Evolutionary conservation across 768 basidiomycete genomes (phyloP), one percentile per base, ranked within the genome.

Genomic region (Trametes sanguinea): DNA sequence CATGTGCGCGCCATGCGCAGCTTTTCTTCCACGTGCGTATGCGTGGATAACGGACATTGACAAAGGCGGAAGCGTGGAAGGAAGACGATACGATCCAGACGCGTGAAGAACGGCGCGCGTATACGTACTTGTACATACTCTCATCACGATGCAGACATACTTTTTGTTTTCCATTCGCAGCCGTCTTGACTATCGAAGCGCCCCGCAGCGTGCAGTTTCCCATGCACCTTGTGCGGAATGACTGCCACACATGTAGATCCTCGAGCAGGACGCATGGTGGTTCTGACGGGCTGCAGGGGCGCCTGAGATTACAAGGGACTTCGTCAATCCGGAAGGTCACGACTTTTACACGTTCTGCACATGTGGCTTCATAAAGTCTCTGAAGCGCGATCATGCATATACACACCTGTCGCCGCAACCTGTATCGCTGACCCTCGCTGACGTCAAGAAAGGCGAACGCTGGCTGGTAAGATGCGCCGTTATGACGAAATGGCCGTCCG

Each of bases 71-170:
- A 43, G 30, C 50, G 50, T 44, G 57, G 17, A 52, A 17, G 42
- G 48, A 45, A 45, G 42, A 33, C 57, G 27, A 22, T n/a, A 51
- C 50, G 51, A 40, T 16, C 11, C 27, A 45, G 47, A 16, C 42
- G 42, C n/a, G 10, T 6, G 45, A 42, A 29, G 22, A 22, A 22
- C 22, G 40, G 42, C 47, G 29, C 57, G 48, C 51, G 51, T 51
- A 59, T 50, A 50, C 51, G 51, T 59, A 59, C 57, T 59, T 59
- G 57, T 59, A 59, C 57, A 59, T 52, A 59, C 50, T 44, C 48
- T 40, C 57, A 35, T 32, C 50, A 52, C 50, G 50, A 59, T 52
- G 50, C 57, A 59, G 37, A 44, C 57, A 59, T 22, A 44, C 57
- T 17, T 51, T 39, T 42, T 43, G 8, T 10, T 45, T 50, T 51